These are phyloP conservation scores for Naganishia sp. DNA, from an alignment of 1,284 basidiomycete genomes.

Conservation along the genomic window DNA sequence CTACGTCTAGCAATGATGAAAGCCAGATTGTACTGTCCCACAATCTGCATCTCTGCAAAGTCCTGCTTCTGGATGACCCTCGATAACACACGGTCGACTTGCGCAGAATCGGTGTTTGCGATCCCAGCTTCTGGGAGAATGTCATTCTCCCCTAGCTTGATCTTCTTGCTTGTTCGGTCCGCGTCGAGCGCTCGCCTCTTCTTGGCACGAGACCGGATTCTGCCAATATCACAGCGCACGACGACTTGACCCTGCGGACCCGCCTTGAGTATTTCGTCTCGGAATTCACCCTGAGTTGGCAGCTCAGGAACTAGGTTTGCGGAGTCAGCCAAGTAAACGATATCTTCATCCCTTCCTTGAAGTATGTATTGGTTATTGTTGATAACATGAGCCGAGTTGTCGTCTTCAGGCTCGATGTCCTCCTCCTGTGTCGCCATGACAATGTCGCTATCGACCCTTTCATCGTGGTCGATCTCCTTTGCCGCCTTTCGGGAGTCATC, in stretches of 20 bases:
- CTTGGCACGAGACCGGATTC: conserved; percentile 34
- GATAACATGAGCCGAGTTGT: conserved; percentile 5
- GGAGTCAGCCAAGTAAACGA: conserved; percentile 5
- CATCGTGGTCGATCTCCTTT: neutral
- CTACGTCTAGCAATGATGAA: conserved; percentile 76
- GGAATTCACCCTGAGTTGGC: conserved; percentile 32
- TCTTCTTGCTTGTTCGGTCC: neutral
- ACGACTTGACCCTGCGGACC: conserved; percentile 43
- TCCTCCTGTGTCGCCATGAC: conserved; percentile 20
- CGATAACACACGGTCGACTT: conserved; percentile 72
- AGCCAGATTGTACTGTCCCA: conserved; percentile 95
- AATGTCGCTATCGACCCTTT: conserved; percentile 38
- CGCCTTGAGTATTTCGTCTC: conserved; percentile 45
- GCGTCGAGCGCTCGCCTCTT: conserved; percentile 34
- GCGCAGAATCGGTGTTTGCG: conserved; percentile 61
- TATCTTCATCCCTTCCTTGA: conserved; percentile 19
- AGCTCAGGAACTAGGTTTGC: neutral
- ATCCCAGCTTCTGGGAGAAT: conserved; percentile 60
- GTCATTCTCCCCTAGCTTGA: conserved; percentile 12
- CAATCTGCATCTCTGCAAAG: conserved; percentile 77
- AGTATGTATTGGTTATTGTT: conserved; percentile 26
- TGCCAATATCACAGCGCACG: conserved; percentile 44
- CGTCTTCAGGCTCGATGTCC: neutral
- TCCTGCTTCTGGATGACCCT: conserved; percentile 86
- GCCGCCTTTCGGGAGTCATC: neutral